Conservation (phyloP, 768 basidiomycete genomes). For the Suillus occidentalis region DNA sequence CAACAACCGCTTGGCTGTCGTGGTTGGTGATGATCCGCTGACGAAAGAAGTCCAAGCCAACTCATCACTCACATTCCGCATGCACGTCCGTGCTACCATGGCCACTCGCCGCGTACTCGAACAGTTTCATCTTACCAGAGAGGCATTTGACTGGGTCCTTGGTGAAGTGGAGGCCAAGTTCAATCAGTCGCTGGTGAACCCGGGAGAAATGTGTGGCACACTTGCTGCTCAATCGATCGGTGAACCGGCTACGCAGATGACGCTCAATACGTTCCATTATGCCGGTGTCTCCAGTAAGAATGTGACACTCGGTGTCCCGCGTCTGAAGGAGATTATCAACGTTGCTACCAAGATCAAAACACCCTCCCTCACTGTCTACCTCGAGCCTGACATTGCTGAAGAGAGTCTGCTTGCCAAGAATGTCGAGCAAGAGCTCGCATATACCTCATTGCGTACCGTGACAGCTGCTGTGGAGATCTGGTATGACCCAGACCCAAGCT, state of each 20-base stretch:
- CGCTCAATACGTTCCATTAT: slow-evolving; percentile 99
- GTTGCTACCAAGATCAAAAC: slow-evolving; percentile 99
- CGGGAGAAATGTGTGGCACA: slow-evolving; percentile 99
- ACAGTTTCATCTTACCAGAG: slow-evolving; percentile 81
- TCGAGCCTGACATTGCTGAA: slow-evolving; percentile 66
- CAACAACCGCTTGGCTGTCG: slow-evolving; percentile 74
- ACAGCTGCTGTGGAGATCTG: slow-evolving; percentile 96
- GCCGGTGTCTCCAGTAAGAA: slow-evolving; percentile 99
- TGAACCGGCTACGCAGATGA: slow-evolving; percentile 99
- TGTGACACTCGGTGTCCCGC: slow-evolving; percentile 98
- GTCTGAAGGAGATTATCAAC: slow-evolving; percentile 99
- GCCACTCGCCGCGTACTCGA: slow-evolving; percentile 87
- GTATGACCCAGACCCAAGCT: slow-evolving; percentile 91
- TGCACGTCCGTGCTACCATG: slow-evolving; percentile 89
- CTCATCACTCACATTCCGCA: slow-evolving; percentile 88
- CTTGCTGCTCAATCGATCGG: slow-evolving; percentile 98
- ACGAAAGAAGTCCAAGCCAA: slow-evolving; percentile 81
- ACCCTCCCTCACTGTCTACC: slow-evolving; percentile 91
- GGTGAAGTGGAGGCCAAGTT: slow-evolving; percentile 95
- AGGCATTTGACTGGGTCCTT: slow-evolving; percentile 97
- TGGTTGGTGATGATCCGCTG: slow-evolving; percentile 82
- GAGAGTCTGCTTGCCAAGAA: slow-evolving; percentile 72
- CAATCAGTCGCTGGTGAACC: slow-evolving; percentile 88
- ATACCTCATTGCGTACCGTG: slow-evolving; percentile 90
- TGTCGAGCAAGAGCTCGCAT: slow-evolving; percentile 91